A percentile compares a stretch with the other conserved stretches of the same genome.
These are phyloP conservation scores for Cercospora sojina DNA, from an alignment of 2,329 filamentous ascomycete species.

Conservation along the genomic window DNA sequence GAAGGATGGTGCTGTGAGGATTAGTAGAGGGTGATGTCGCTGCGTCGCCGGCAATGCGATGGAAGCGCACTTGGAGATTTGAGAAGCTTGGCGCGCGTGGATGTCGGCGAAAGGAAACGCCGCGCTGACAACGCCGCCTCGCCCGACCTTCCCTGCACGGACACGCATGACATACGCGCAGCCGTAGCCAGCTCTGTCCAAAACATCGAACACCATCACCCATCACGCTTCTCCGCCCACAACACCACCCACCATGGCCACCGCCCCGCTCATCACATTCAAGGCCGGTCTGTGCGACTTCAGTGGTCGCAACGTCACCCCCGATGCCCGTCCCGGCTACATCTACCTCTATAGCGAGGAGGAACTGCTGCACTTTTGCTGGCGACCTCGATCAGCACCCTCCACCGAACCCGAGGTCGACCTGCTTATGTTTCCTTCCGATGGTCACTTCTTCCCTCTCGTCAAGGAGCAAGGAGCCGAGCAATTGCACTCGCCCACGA, in stretches of 20 bases:
- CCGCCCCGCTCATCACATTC: slow-evolving; percentile 86
- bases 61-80: slow-evolving; percentile 5
- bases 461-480: slow-evolving; percentile 46
- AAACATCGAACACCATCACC: background rate
- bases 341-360: slow-evolving; percentile 92
- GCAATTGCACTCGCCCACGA: slow-evolving; percentile 64
- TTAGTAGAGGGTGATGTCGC: slow-evolving; percentile 18
- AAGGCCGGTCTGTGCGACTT: slow-evolving; percentile 85
- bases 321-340: slow-evolving; percentile 73
- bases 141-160: background rate
- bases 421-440: slow-evolving; percentile 87
- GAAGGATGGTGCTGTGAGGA: slow-evolving; percentile 15
- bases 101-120: background rate
- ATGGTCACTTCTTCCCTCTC: slow-evolving; percentile 76
- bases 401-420: slow-evolving; percentile 77
- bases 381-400: slow-evolving; percentile 74
- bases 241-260: slow-evolving; percentile 63
- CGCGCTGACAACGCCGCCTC: background rate
- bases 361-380: slow-evolving; percentile 96
- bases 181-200: background rate
- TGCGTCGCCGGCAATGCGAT: slow-evolving; percentile 11
- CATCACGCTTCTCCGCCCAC: background rate
- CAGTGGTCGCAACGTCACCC: slow-evolving; percentile 65
- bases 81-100: slow-evolving; percentile 7
- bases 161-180: slow-evolving; percentile 1